Base-by-base conservation (phyloP, 169 alveolate genomes). In the Miamiensis avidus region DNA sequence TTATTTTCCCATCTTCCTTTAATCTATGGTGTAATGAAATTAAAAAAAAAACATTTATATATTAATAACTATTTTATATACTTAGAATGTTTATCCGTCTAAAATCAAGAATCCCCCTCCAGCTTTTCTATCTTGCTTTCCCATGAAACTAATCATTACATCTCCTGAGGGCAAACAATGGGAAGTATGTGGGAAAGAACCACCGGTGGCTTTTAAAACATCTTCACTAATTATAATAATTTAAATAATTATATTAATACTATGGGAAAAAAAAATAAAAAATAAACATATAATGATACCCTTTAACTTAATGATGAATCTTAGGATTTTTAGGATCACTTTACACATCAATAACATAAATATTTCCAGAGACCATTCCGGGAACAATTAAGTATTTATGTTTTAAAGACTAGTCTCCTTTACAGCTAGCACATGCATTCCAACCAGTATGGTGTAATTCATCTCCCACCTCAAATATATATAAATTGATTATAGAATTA, bases 391-490 rank as follows among this genome's bases (percentile, higher is more conserved):
- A 72, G 31, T 77, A 77, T 27, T 69, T 64, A 77, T 77, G 82
- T 77, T 69, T 77, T 15, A 33, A 33, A n/a, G 34, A 33, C 28
- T 64, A n/a, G 27, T 77, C 64, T 27, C 82, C 82, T 33, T 77
- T 77, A 77, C 82, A 77, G 28, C 74, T 31, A 27, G 33, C 31
- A 77, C 82, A 77, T 32, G 78, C 75, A 73, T 82, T 82, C 91
- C 91, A 88, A 34, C 91, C 91, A 74, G 75, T 49, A 32, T 88
- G 91, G 25, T 88, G 91, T 26, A 88, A 87, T 76, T 88, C 91
- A 27, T 88, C 91, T 6, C 88, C 91, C 26, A 76, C 69, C 69
- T 49, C n/a, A n/a, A n/a, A n/a, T n/a, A n/a, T n/a, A n/a, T n/a
- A n/a, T n/a, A n/a, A n/a, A n/a, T n/a, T n/a, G n/a, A n/a, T n/a